Conservation (phyloP, 163 green algal species). For the Prototheca wickerhamii region DNA sequence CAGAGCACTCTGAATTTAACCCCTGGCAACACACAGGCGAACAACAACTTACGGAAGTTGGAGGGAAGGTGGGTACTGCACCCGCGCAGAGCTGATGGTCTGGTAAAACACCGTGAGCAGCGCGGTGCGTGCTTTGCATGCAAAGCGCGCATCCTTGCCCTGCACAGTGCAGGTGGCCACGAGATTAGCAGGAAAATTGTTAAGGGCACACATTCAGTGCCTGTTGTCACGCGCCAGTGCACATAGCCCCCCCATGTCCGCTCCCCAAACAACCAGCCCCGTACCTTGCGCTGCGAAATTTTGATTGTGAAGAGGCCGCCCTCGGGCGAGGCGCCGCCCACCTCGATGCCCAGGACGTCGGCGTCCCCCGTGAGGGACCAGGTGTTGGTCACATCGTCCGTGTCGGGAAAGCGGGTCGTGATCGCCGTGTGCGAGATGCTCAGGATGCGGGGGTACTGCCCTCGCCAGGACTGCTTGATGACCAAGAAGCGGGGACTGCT, state of each 20-base stretch:
- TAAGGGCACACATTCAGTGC: no score
- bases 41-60: no score
- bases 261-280: not conserved
- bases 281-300: constrained; percentile 55
- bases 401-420: constrained; percentile 62
- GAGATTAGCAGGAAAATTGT: no score
- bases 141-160: constrained; percentile 63
- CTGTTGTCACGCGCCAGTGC: no score
- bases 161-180: not conserved
- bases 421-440: constrained; percentile 53
- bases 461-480: constrained; percentile 69
- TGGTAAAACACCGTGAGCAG: constrained; percentile 66
- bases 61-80: not conserved
- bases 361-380: constrained; percentile 56
- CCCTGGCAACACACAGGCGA: no score
- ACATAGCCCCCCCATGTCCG: not conserved
- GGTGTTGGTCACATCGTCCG: constrained; percentile 62
- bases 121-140: constrained; percentile 46
- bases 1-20: no score
- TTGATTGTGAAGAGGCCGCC: constrained; percentile 49
- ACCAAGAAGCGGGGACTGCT: constrained; percentile 49
- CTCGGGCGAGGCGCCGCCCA: constrained; percentile 10
- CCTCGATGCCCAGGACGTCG: constrained; percentile 19
- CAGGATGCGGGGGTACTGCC: constrained; percentile 65
- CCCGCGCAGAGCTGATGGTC: constrained; percentile 34